Evolutionary conservation across 2,329 filamentous ascomycete species (phyloP), one percentile per base, ranked within the genome.

Genomic region (Sclerotinia spermophila): DNA sequence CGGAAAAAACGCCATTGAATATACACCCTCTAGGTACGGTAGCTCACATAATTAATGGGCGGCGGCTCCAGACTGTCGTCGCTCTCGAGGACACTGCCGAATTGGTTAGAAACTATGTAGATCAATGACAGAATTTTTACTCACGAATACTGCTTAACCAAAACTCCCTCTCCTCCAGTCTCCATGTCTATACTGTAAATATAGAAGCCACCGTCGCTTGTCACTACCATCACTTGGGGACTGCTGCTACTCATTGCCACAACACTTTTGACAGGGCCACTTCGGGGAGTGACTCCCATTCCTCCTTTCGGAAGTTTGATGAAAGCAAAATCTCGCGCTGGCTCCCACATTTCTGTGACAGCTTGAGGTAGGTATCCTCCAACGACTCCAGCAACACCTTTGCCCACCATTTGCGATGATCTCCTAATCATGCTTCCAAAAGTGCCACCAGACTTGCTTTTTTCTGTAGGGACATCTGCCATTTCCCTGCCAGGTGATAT

Each of bases 261-360:
- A n/a, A 99, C 95, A 75, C 93, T 97, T 74, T 92, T 86, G 55
- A 97, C 81, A 0, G 92, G 90, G 0, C 85, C 83, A n/a, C 78
- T 78, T 48, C 74, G 76, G 21, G 72, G 76, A 62, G 79, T 77
- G 1, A 78, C 74, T 6, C 77, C 77, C 42, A 81, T 78, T 35
- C 79, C 77, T 35, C 81, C 81, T 78, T 91, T 93, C 21, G 95
- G 95, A 62, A 99, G 88, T 80, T 96, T 97, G 78, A 98, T 94
- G 85, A 93, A 98, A 1, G 96, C 96, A 82, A 99, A 99, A 81
- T 99, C 96, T 69, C 96, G 88, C 72, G 91, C 84, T 0, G 96
- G 96, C 78, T 99, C 96, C 94, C 94, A 98, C 86, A 98, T 97
- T 81, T 98, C 95, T 1, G 95, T 95, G 6, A 99, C 94, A 1